Evolutionary conservation across 805 yeast species (phyloP), one percentile per base, ranked within the genome.

Genomic region (Starmerella davenportii): DNA sequence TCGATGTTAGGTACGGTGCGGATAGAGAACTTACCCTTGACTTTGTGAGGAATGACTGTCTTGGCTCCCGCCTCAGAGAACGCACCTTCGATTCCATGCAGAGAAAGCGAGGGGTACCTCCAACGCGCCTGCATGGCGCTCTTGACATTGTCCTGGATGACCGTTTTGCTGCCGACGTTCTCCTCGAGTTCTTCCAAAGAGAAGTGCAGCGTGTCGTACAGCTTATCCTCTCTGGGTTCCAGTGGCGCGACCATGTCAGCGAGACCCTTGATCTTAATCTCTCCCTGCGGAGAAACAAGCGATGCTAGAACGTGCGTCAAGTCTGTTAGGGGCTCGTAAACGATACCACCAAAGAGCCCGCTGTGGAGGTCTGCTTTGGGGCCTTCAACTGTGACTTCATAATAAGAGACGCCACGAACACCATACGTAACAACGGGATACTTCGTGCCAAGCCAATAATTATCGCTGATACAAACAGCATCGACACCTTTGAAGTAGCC

Each of bases 1-100:
- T 79, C 80, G 55, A 90, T 87, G 62, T 90, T 70, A 40, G 99
- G 99, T 28, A 90, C 98, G 17, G 98, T 90, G 68, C 99, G 74
- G 54, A 90, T 85, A 27, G 94, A 80, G 59, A 90, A 90, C 65
- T 90, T 90, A 53, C 99, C 99, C 38, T 65, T 61, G 25, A 90
- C 96, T 57, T 76, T 78, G 36, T 95, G 80, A 27, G 99, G 99
- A 48, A 90, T 90, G 38, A 90, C 99, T 25, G 99, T 90, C 67
- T 90, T 90, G 42, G 96, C 99, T 48, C 99, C 99, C 35, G 79
- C 70, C 33, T 79, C 87, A 35, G 78, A 76, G 60, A 90, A 90
- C 4, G 96, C 99, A 47, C 98, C 98, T 63, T 90, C 98, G 40
- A 90, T 70, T 50, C 99, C 99, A 61, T 90, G 99, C 48, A 90